Evolutionary conservation across 2,329 filamentous ascomycete species (phyloP).

Genomic region (Alternaria sp.): DNA sequence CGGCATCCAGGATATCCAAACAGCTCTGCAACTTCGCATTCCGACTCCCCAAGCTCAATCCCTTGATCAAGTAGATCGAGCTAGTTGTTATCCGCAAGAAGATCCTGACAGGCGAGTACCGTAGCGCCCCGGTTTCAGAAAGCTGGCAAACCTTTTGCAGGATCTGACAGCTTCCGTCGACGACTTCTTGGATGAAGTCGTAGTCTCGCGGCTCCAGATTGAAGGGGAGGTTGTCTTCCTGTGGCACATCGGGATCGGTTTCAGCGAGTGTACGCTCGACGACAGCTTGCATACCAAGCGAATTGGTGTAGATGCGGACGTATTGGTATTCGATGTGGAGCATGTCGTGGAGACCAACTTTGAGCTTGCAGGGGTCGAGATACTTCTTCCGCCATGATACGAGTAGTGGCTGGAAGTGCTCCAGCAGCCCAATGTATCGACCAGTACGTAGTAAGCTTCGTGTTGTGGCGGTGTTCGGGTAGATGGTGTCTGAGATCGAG

Average conservation of each 20-base stretch:
- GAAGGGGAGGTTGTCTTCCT: slow-evolving; percentile 50
- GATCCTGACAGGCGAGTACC: slow-evolving; percentile 61
- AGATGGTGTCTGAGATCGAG: slow-evolving; percentile 61
- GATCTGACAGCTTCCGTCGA: slow-evolving; percentile 61
- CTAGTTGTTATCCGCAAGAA: slow-evolving; percentile 62
- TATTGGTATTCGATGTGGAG: slow-evolving; percentile 61
- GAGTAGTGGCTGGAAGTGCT: slow-evolving; percentile 53
- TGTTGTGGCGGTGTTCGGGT: slow-evolving; percentile 53
- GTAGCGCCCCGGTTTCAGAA: slow-evolving; percentile 54
- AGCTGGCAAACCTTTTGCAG: slow-evolving; percentile 58
- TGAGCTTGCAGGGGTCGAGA: slow-evolving; percentile 46
- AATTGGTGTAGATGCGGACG: slow-evolving; percentile 53
- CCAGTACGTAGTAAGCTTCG: slow-evolving; percentile 54
- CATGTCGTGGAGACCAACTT: slow-evolving; percentile 53
- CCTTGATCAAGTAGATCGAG: slow-evolving; percentile 62
- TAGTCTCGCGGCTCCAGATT: slow-evolving; percentile 59
- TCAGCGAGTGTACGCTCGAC: slow-evolving; percentile 60
- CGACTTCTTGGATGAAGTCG: slow-evolving; percentile 63
- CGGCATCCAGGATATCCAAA: slow-evolving; percentile 56
- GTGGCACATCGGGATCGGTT: slow-evolving; percentile 45
- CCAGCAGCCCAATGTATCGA: slow-evolving; percentile 58
- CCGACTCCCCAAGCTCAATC: slow-evolving; percentile 57
- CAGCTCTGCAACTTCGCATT: slow-evolving; percentile 58
- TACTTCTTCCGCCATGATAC: slow-evolving; percentile 50
- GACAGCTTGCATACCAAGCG: slow-evolving; percentile 62